Base-by-base conservation (phyloP, 129 eudicot genomes). In the Flaveria bidentis region DNA sequence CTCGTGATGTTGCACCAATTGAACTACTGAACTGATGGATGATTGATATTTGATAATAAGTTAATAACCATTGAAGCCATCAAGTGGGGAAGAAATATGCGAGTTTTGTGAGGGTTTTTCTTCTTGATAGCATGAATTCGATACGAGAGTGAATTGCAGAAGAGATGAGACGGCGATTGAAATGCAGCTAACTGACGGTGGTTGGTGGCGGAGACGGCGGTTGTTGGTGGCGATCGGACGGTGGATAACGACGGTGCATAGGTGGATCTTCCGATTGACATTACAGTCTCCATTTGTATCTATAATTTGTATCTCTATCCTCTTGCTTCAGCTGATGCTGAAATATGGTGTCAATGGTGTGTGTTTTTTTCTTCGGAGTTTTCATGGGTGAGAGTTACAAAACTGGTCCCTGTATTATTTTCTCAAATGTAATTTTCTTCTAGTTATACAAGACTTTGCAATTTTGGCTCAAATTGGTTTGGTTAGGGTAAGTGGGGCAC, bases 41-140 rank as follows among this genome's bases (percentile, higher is more conserved):
- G 36, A 30, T 30, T 30, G 10, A 73, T n/a, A 52, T 28, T 53
- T 30, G 10, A 73, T n/a, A 52, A 41, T 53, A 53, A 57, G 9
- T 3, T 52, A 17, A 51, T 49, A 70, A 64, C 92, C 93, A 86
- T 78, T 61, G 96, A 87, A 75, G 93, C 96, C 60, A 87, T 87
- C 76, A 93, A 77, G 73, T 81, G 97, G 61, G 97, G 93, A 52
- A 93, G 92, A 73, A 90, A 93, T 70, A 93, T 82, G 68, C 42
- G 88, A 83, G 84, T 68, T 83, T 67, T 82, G 61, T 47, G 58
- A 74, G 68, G 82, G 81, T 28, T 72, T 33, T 36, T 72, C 28
- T 80, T 81, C 22, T 44, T 85, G 72, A 69, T 42, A 72, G 76
- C 76, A 81, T 61, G 81, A 50, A 78, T 83, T 41, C 81, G 76